Base-by-base conservation (phyloP, 768 basidiomycete genomes). In the Pleurotus pulmonarius region DNA sequence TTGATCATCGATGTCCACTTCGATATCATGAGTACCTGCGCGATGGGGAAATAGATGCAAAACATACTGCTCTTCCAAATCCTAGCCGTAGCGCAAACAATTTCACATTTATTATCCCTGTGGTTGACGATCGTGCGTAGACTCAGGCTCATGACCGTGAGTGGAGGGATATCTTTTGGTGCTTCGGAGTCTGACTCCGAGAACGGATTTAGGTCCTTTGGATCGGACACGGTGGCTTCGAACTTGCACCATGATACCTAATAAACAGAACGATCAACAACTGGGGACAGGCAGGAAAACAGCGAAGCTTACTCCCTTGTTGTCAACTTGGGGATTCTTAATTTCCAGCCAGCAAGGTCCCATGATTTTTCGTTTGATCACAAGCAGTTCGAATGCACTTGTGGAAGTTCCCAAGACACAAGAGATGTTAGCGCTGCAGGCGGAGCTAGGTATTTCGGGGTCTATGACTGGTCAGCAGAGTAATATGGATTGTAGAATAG, bases 181-280 rank as follows among this genome's bases (percentile, higher is more conserved):
- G 87, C 87, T 20, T 73, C 68, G 0, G 74, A 62, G 63, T 95
- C 91, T 3, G 80, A 78, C 49, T 95, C 91, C 0, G 83, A 64
- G 67, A 95, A 85, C 0, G 93, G 91, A 57, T 85, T 90, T 69
- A 99, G 83, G 61, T 92, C 86, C 63, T 97, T 96, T 1, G 95
- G 94, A 62, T 94, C 82, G 5, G 81, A 69, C 5, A 94, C 89
- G 0, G 83, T 85, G 15, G 83, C 88, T 72, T 99, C 96, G 11
- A 98, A 74, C 71, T 95, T 95, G 65, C 95, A 98, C 97, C 97
- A 99, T 1, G 97, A 96, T 29, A 92, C 81, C 96, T 98, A 59
- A 24, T 11, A 22, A 53, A n/a, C 44, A 29, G 29, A 34, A 34
- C 29, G 11, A 15, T 12, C 16, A 55, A 13, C 5, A 56, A 56